A percentile compares a stretch with the other conserved stretches of the same genome.
These are phyloP conservation scores for Boechera stricta DNA, from an alignment of 345 rosid species.

Conservation along the genomic window DNA sequence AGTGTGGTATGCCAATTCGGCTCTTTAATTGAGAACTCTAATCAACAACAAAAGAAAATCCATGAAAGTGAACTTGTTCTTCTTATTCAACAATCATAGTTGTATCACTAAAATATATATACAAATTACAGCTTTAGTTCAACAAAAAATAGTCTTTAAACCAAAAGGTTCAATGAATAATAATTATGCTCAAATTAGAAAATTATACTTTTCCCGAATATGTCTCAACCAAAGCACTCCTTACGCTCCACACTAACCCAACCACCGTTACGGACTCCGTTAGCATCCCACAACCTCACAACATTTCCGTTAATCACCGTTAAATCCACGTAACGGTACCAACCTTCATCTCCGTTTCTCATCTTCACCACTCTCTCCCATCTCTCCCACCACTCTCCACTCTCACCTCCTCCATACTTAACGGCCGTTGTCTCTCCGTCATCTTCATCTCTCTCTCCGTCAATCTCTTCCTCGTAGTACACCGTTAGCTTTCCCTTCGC, in stretches of 20 bases:
- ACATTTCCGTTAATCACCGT: constrained; percentile 62
- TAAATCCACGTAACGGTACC: constrained; percentile 69
- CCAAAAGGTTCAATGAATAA: constrained; percentile 12
- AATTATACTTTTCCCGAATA: neutral
- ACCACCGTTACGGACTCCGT: constrained; percentile 29
- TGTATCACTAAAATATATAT: constrained; percentile 26
- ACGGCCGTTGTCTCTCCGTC: constrained; percentile 35
- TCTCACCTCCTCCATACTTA: constrained; percentile 20
- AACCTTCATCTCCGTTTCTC: constrained; percentile 56
- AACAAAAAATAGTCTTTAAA: constrained; percentile 7
- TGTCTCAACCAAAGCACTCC: constrained; percentile 17
- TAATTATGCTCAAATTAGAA: neutral
- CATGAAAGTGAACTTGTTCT: neutral
- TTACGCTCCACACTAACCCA: constrained; percentile 19
- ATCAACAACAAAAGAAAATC: neutral
- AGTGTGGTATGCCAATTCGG: too few relatives aligned
- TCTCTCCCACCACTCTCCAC: constrained; percentile 39
- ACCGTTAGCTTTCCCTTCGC: constrained; percentile 44
- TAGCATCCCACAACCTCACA: constrained; percentile 75
- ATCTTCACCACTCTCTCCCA: constrained; percentile 49
- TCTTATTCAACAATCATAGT: constrained; percentile 19
- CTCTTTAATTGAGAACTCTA: neutral
- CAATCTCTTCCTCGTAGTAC: constrained; percentile 31
- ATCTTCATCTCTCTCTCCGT: constrained; percentile 18
- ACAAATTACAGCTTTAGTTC: constrained; percentile 20